Conservation (phyloP, 2,329 filamentous ascomycete genomes). For the Sporothrix brasiliensis region DNA sequence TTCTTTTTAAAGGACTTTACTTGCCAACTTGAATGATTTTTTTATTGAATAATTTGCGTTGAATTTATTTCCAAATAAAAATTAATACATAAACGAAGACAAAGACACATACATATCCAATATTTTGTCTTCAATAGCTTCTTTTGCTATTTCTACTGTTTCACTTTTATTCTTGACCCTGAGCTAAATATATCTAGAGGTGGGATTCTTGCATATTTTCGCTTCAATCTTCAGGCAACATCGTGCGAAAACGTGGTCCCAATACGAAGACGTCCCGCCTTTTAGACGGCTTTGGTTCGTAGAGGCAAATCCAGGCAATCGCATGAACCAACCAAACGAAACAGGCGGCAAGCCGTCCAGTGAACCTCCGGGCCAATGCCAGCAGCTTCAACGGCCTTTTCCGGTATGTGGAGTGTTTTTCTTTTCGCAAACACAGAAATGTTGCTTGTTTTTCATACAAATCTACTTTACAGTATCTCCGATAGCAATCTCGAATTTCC, state of each 20-base stretch:
- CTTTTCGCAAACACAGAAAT: neutral
- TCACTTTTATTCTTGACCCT: too few species aligned
- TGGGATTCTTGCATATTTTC: neutral
- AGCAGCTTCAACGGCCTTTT: neutral
- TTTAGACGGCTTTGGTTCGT: neutral
- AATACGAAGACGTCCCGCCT: neutral
- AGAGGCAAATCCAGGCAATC: neutral
- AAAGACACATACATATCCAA: too few species aligned
- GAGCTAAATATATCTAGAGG: neutral
- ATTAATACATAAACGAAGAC: neutral
- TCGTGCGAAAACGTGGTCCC: neutral
- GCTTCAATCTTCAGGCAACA: neutral
- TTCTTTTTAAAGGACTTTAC: too few species aligned
- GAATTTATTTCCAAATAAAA: too few species aligned
- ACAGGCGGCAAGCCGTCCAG: neutral
- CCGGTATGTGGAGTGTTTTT: neutral
- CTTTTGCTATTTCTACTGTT: too few species aligned
- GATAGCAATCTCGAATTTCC: neutral
- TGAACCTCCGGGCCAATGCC: neutral
- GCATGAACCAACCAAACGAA: conserved; percentile 3
- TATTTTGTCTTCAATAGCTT: too few species aligned
- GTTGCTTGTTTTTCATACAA: neutral
- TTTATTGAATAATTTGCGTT: too few species aligned
- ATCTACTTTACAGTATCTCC: too few species aligned
- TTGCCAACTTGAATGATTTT: too few species aligned